These are phyloP conservation scores for Conticribra guillardii DNA, from an alignment of 108 stramenopile genomes.

Conservation along the genomic window DNA sequence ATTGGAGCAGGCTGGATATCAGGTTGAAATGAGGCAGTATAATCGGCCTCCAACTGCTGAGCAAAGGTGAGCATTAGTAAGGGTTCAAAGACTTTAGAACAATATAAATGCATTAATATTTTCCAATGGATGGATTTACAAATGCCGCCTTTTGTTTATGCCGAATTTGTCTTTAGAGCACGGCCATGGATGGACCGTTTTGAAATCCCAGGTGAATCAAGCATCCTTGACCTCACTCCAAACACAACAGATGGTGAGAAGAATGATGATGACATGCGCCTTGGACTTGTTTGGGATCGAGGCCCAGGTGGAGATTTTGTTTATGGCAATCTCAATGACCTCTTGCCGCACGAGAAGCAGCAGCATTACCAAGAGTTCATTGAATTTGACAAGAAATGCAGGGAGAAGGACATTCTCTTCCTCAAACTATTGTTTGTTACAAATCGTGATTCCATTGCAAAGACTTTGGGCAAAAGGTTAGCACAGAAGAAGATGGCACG, in stretches of 20 bases:
- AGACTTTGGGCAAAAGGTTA: constrained; percentile 73
- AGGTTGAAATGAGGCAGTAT: constrained; percentile 67
- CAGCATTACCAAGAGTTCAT: constrained; percentile 70
- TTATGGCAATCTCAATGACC: constrained; percentile 56
- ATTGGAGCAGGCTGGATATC: constrained; percentile 60
- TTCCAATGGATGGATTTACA: no score
- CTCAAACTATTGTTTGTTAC: constrained; percentile 76
- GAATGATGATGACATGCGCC: constrained; percentile 32
- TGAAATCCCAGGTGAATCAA: constrained; percentile 53
- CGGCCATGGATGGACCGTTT: constrained; percentile 84
- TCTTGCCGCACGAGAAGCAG: constrained; percentile 41
- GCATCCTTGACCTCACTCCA: constrained; percentile 30
- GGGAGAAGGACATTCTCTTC: constrained; percentile 65
- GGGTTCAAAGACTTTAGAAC: no score
- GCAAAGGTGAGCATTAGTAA: constrained; percentile 45
- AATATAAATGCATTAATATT: no score
- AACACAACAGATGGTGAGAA: constrained; percentile 11
- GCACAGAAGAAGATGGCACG: constrained; percentile 80
- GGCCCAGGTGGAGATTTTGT: constrained; percentile 61
- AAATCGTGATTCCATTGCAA: constrained; percentile 70
- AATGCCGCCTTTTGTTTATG: no score
- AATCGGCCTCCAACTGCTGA: constrained; percentile 80
- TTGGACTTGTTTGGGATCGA: constrained; percentile 68
- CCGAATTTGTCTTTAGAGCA: constrained; percentile 16
- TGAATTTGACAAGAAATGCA: constrained; percentile 63